Percentiles rank a stretch among this genome's conserved stretches.
Evolutionary conservation across 2,329 filamentous ascomycete genomes (phyloP).

Genomic region (Nothopassalora personata): DNA sequence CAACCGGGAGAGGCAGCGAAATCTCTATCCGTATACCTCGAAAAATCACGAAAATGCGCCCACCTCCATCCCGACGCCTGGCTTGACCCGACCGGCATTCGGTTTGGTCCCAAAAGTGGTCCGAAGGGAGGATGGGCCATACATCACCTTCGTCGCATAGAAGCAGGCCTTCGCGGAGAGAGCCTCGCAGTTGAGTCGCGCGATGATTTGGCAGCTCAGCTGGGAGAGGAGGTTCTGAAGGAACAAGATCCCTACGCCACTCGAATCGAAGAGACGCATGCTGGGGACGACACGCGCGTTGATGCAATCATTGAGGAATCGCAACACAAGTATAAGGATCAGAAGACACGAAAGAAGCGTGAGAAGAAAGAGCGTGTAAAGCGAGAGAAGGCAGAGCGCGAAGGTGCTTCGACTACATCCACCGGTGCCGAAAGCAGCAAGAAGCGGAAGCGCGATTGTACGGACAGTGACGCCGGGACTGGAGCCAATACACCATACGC

Average conservation of each 20-base stretch:
- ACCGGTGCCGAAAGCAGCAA: conserved; percentile 3
- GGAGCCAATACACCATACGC: conserved; percentile 11
- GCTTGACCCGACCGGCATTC: conserved; percentile 39
- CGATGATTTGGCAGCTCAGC: conserved; percentile 35
- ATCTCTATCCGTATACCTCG: conserved; percentile 37
- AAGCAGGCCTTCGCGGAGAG: conserved; percentile 49
- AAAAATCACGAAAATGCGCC: conserved; percentile 36
- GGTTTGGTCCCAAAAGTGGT: conserved; percentile 40
- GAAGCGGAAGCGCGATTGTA: conserved; percentile 12
- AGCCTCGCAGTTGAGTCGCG: conserved; percentile 40
- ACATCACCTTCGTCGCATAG: conserved; percentile 50
- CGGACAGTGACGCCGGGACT: conserved; percentile 21
- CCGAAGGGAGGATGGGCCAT: conserved; percentile 45
- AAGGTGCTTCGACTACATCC: neutral
- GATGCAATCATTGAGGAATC: conserved; percentile 19
- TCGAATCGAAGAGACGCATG: conserved; percentile 19
- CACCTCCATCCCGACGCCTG: conserved; percentile 47
- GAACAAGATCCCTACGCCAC: conserved; percentile 3
- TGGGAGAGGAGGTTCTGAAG: conserved; percentile 31
- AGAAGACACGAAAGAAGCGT: conserved; percentile 11
- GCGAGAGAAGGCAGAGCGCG: conserved; percentile 12
- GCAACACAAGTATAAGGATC: neutral
- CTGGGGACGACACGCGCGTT: conserved; percentile 24
- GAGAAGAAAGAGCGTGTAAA: conserved; percentile 13
- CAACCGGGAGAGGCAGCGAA: conserved; percentile 7